These are phyloP conservation scores for Yarrowia phangngaensis DNA, from an alignment of 805 yeast species.

Conservation along the genomic window DNA sequence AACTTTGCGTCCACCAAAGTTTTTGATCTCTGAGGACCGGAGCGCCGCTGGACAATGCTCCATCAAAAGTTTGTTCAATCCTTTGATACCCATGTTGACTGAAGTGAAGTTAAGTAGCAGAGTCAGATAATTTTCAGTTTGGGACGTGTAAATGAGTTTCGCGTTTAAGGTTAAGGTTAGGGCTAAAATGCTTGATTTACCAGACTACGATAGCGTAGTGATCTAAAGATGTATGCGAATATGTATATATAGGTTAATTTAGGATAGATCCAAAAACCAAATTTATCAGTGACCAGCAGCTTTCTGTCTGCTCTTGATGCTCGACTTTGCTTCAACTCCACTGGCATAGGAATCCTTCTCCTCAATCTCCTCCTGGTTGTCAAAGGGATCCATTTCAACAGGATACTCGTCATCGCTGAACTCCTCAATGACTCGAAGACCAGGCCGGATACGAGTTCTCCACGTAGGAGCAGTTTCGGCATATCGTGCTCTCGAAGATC, in stretches of 20 bases:
- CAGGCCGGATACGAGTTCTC: constrained; percentile 24
- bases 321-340: neutral
- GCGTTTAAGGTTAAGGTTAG: constrained; percentile 18
- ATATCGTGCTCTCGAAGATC: neutral
- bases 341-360: constrained; percentile 8
- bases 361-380: constrained; percentile 12
- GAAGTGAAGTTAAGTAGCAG: too few relatives aligned
- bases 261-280: too few relatives aligned
- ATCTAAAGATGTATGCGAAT: constrained; percentile 21
- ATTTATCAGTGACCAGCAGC: neutral
- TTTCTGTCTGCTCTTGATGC: constrained; percentile 5
- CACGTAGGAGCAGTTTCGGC: constrained; percentile 5
- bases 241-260: constrained; percentile 22
- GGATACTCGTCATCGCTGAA: constrained; percentile 5
- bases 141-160: constrained; percentile 22
- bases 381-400: constrained; percentile 5
- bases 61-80: constrained; percentile 77
- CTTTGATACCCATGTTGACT: constrained; percentile 40
- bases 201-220: neutral
- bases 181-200: too few relatives aligned
- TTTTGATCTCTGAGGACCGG: constrained; percentile 72
- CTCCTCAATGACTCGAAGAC: constrained; percentile 24
- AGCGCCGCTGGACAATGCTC: constrained; percentile 88
- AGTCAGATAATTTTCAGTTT: neutral
- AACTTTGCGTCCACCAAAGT: constrained; percentile 89